A percentile compares a stretch with the other conserved stretches of the same genome.
Evolutionary conservation across 2,329 filamentous ascomycete genomes (phyloP).

Genomic region (Fusarium mundagurra): DNA sequence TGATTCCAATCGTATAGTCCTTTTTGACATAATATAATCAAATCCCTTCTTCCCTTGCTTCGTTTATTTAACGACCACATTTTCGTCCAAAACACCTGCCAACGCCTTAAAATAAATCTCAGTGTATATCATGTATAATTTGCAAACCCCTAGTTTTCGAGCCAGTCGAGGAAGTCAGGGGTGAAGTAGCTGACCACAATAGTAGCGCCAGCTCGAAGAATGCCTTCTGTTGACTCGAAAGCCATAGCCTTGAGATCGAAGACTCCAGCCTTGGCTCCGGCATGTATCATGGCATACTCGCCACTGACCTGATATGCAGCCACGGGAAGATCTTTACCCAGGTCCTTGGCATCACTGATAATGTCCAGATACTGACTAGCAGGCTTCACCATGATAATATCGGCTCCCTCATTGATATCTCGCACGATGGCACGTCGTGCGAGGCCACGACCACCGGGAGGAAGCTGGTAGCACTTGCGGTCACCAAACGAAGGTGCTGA

Average conservation of each 20-base stretch:
- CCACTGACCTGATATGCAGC: constrained; percentile 97
- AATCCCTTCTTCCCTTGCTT: constrained; percentile 6
- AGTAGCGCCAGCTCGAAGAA: constrained; percentile 89
- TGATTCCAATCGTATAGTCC: background rate
- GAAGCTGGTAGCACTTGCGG: constrained; percentile 95
- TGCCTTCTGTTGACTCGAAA: constrained; percentile 93
- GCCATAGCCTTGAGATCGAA: constrained; percentile 96
- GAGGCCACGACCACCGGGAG: constrained; percentile 89
- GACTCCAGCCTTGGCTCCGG: constrained; percentile 92
- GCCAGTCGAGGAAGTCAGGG: constrained; percentile 78
- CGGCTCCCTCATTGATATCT: constrained; percentile 92
- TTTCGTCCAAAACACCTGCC: constrained; percentile 16
- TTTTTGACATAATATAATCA: background rate
- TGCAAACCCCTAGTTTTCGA: constrained; percentile 57
- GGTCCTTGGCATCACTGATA: constrained; percentile 95
- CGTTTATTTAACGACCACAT: constrained; percentile 17
- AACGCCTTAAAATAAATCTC: constrained; percentile 14
- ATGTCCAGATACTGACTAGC: constrained; percentile 96
- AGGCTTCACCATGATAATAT: constrained; percentile 99
- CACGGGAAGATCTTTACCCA: constrained; percentile 89
- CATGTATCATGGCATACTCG: constrained; percentile 98
- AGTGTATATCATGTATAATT: constrained; percentile 14
- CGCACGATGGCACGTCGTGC: constrained; percentile 89
- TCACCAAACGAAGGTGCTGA: constrained; percentile 93
- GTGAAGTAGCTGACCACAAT: constrained; percentile 97